These are phyloP conservation scores for Calonectria henricotiae DNA, from an alignment of 2,329 filamentous ascomycete genomes.

Conservation along the genomic window DNA sequence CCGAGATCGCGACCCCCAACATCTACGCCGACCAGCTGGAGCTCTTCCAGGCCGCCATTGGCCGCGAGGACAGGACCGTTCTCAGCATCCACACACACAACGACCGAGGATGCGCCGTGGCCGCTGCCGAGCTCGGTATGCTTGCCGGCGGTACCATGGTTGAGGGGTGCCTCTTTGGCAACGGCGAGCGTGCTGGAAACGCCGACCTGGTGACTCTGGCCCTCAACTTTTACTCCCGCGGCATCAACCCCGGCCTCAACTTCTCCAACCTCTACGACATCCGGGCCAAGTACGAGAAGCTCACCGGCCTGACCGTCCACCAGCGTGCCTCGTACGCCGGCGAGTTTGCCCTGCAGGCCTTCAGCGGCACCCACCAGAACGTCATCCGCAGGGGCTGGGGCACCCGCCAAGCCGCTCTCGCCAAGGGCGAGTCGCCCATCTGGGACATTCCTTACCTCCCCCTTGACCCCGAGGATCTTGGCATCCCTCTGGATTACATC, in stretches of 20 bases:
- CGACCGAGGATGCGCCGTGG: constrained; percentile 92
- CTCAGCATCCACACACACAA: constrained; percentile 89
- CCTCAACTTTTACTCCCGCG: constrained; percentile 96
- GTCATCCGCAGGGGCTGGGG: constrained; percentile 21
- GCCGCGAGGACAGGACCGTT: constrained; percentile 92
- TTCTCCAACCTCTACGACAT: constrained; percentile 91
- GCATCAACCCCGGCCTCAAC: constrained; percentile 87
- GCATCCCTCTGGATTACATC: constrained; percentile 96
- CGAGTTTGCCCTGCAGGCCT: constrained; percentile 91
- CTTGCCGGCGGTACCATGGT: constrained; percentile 98
- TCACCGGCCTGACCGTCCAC: constrained; percentile 95
- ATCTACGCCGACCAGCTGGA: constrained; percentile 97
- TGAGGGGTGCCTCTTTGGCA: constrained; percentile 92
- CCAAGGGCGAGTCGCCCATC: constrained; percentile 15
- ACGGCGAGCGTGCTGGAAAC: constrained; percentile 96
- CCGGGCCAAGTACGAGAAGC: constrained; percentile 91
- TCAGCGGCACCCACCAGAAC: constrained; percentile 88
- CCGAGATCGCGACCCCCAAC: constrained; percentile 95
- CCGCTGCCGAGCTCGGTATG: constrained; percentile 92
- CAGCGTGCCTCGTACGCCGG: constrained; percentile 92
- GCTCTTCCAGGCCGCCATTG: constrained; percentile 88
- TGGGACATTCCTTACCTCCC: constrained; percentile 93
- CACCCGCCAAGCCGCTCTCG: constrained; percentile 2
- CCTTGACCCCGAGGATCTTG: constrained; percentile 93
- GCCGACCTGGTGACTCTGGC: constrained; percentile 95